Evolutionary conservation across 1,284 basidiomycete genomes (phyloP).

Genomic region (Butyriboletus regius): DNA sequence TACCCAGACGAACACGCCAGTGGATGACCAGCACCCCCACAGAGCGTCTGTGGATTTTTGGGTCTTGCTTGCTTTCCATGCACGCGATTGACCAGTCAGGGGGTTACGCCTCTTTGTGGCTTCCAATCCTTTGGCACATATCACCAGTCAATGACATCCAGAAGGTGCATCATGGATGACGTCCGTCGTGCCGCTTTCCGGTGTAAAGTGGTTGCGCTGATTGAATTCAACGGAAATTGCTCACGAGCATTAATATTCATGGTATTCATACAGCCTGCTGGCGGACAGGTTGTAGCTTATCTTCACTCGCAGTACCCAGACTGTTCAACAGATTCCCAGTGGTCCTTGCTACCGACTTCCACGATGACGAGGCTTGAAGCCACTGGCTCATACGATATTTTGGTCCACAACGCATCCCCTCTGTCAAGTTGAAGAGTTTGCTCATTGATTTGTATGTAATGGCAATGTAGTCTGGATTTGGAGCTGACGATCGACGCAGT

Average conservation of each 20-base stretch:
- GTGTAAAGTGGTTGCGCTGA: slow-evolving; percentile 17
- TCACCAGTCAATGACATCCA: slow-evolving; percentile 5
- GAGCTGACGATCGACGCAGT: slow-evolving; percentile 11
- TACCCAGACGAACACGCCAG: not conserved
- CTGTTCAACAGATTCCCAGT: not conserved
- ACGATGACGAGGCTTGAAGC: not conserved
- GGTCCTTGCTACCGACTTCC: not conserved
- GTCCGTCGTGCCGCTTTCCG: slow-evolving; percentile 6
- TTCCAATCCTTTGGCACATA: not conserved
- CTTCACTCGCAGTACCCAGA: slow-evolving; percentile 3
- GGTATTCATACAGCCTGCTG: slow-evolving; percentile 7
- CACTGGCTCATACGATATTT: not conserved
- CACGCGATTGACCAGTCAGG: slow-evolving; percentile 1
- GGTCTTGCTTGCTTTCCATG: not conserved
- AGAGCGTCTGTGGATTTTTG: not conserved
- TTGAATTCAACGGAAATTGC: slow-evolving; percentile 26
- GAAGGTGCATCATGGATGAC: slow-evolving; percentile 11
- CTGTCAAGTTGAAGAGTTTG: not conserved
- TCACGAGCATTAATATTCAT: slow-evolving; percentile 7
- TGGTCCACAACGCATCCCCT: not conserved
- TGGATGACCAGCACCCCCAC: not conserved
- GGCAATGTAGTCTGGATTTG: not conserved
- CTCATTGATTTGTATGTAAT: not conserved
- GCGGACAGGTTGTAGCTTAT: slow-evolving; percentile 1
- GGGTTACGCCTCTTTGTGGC: not conserved